Evolutionary conservation across 1,284 basidiomycete genomes (phyloP), one percentile per base, ranked within the genome.

Genomic region (Cystobasidium pallidum): DNA sequence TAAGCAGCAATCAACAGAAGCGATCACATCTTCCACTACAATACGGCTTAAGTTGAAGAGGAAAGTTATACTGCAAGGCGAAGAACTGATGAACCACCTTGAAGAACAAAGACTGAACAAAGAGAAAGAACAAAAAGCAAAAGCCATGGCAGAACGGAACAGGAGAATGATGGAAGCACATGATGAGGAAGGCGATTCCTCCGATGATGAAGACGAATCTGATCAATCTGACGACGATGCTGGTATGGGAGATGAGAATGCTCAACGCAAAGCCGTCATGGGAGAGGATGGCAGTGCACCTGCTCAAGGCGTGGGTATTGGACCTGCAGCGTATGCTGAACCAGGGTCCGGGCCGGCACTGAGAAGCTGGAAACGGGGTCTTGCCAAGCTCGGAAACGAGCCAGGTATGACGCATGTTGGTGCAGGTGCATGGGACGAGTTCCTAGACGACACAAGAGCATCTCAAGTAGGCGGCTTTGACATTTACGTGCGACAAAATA

Each of bases 101-200:
- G 87, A 89, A 75, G 89, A 88, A 75, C 91, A 95, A 80, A 88
- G 89, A 26, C 84, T 85, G 3, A 87, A 84, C n/a, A 90, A 89
- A 78, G 94, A 97, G 79, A 89, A 89, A 76, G 89, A 91, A 77
- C 90, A 90, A 0, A 91, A 91, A 0, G 89, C 92, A 61, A 89
- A 93, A 81, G 94, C 92, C 0, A 88, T 90, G 0, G 84, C 91
- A 43, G 91, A 87, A 28, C 89, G 93, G 30, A 90, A 88, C 55
- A 89, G 92, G 76, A 88, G 91, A 17, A 88, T 97, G 84, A 86
- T 97, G 19, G 94, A 99, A 82, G 89, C 86, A 64, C 85, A 84
- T 54, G 85, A 85, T 43, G 89, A 87, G 55, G 82, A 82, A 3
- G 86, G 86, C 34, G 86, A 84, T 24, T 84, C 83, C 26, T 89